Conservation (phyloP, 176 grass and related monocot genomes). For the Puccinellia tenuiflora region DNA sequence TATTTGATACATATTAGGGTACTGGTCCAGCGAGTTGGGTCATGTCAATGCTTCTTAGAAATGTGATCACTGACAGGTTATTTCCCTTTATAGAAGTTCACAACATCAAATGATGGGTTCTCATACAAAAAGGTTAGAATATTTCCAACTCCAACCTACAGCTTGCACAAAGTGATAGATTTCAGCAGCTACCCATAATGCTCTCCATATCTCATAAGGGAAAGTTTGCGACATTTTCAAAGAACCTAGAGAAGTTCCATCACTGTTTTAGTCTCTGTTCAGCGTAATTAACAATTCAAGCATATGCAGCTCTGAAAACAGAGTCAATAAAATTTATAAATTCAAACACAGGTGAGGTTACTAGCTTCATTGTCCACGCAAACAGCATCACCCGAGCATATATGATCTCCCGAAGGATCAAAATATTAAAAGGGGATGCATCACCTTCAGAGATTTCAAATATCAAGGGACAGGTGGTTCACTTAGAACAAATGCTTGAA, state of each 20-base stretch:
- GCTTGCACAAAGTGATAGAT: constrained; percentile 5
- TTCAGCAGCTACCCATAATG: constrained; percentile 2
- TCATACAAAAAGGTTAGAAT: constrained; percentile 1
- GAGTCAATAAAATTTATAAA: constrained; percentile 20
- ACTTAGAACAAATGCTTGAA: constrained; percentile 89
- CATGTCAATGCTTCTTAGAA: not conserved
- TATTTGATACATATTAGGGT: not conserved
- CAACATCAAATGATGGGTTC: not conserved
- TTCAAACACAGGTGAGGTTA: constrained; percentile 7
- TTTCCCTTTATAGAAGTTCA: constrained; percentile 5
- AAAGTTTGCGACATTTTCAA: not conserved
- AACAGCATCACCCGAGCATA: not conserved
- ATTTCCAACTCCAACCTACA: constrained; percentile 2
- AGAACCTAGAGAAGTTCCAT: constrained; percentile 15
- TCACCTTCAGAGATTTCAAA: constrained; percentile 28
- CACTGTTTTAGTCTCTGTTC: constrained; percentile 13
- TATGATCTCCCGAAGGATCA: not conserved
- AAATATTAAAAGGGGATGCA: constrained; percentile 2
- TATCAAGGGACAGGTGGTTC: constrained; percentile 53
- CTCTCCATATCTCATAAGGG: not conserved
- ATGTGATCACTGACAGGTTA: constrained; percentile 5
- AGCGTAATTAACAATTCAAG: constrained; percentile 22
- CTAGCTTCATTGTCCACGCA: constrained; percentile 7
- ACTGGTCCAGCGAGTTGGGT: not conserved
- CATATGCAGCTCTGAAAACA: constrained; percentile 18